Conservation (phyloP, 352 stramenopile species). For the Thraustochytrium striatum region DNA sequence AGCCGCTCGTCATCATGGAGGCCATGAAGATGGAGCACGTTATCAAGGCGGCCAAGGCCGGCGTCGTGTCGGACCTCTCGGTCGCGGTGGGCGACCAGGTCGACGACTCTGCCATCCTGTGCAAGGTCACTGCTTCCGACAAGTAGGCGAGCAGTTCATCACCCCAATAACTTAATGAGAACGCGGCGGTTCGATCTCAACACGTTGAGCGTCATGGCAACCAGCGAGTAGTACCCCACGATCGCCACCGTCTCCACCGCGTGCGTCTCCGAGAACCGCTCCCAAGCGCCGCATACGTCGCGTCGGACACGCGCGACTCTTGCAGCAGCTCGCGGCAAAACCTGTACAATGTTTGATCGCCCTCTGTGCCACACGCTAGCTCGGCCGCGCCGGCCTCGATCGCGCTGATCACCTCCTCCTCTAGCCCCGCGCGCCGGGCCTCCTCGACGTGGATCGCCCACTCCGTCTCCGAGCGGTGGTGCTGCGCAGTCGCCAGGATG, state of each 20-base stretch:
- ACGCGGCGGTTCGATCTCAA: conserved; percentile 58
- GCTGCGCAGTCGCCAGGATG: conserved; percentile 62
- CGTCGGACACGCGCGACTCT: conserved; percentile 59
- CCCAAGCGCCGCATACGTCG: conserved; percentile 60
- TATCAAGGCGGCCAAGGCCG: conserved; percentile 48
- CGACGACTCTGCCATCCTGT: conserved; percentile 44
- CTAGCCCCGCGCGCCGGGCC: conserved; percentile 58
- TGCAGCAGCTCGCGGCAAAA: conserved; percentile 62
- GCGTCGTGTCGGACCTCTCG: conserved; percentile 26
- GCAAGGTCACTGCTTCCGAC: background rate
- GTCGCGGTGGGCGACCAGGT: conserved; percentile 47
- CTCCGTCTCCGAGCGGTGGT: conserved; percentile 56
- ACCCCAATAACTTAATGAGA: background rate
- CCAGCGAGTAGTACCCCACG: conserved; percentile 64
- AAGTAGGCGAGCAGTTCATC: background rate
- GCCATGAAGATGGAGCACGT: conserved; percentile 93
- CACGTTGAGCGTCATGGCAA: conserved; percentile 65
- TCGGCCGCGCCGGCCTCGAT: conserved; percentile 61
- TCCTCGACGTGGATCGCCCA: conserved; percentile 65
- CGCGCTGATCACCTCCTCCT: conserved; percentile 57
- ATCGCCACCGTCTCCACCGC: conserved; percentile 65
- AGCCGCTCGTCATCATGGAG: conserved; percentile 88
- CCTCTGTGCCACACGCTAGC: conserved; percentile 46
- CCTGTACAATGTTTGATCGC: conserved; percentile 58
- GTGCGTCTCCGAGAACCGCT: conserved; percentile 53